Percentiles rank a stretch among this genome's conserved stretches.
These are phyloP conservation scores for Candida endomychidarum DNA, from an alignment of 805 yeast species.

Conservation along the genomic window DNA sequence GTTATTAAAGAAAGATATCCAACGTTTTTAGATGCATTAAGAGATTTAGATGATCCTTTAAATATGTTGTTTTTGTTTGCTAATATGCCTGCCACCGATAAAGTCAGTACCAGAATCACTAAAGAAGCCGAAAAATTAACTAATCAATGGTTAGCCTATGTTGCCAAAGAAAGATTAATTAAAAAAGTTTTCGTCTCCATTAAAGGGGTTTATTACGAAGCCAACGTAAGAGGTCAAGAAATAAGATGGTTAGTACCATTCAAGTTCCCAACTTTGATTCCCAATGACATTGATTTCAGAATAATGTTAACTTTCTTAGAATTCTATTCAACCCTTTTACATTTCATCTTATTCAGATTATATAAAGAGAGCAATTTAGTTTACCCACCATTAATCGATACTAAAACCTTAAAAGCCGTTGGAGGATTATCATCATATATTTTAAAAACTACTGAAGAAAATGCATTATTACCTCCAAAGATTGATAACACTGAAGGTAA, in stretches of 20 bases:
- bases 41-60: slow-evolving; percentile 94
- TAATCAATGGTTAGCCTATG: slow-evolving; percentile 93
- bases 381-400: slow-evolving; percentile 87
- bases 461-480: slow-evolving; percentile 38
- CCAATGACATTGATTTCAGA: slow-evolving; percentile 90
- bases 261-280: slow-evolving; percentile 94
- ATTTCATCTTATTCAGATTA: slow-evolving; percentile 81
- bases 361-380: slow-evolving; percentile 83
- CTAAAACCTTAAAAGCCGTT: slow-evolving; percentile 70
- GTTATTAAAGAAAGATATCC: slow-evolving; percentile 96
- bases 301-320: slow-evolving; percentile 97
- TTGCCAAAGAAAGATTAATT: slow-evolving; percentile 78
- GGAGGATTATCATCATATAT: slow-evolving; percentile 88
- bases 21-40: slow-evolving; percentile 83
- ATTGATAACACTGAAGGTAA: slow-evolving; percentile 29
- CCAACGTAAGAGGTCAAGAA: slow-evolving; percentile 85
- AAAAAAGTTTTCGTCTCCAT: slow-evolving; percentile 93
- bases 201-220: slow-evolving; percentile 96
- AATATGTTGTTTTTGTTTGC: slow-evolving; percentile 93
- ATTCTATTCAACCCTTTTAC: slow-evolving; percentile 88
- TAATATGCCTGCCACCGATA: slow-evolving; percentile 90
- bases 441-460: slow-evolving; percentile 52
- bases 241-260: slow-evolving; percentile 95
- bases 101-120: slow-evolving; percentile 76
- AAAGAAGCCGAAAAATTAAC: slow-evolving; percentile 83